These are phyloP conservation scores for Malus fusca DNA, from an alignment of 306 rosid species.

Conservation along the genomic window DNA sequence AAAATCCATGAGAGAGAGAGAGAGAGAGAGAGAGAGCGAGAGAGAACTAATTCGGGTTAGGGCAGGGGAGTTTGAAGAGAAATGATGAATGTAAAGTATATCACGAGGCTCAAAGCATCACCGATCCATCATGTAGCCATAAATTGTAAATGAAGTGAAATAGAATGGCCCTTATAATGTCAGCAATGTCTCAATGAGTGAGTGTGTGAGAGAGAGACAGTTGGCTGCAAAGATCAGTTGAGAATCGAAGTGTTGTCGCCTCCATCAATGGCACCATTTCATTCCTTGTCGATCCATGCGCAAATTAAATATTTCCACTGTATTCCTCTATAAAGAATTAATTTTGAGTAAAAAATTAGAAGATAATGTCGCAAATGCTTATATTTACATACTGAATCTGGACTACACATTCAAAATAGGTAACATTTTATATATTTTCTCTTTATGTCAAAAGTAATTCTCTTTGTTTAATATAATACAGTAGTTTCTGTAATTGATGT, in stretches of 20 bases:
- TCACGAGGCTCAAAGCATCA: conserved; percentile 26
- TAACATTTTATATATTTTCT: neutral
- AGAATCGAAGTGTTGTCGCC: conserved; percentile 76
- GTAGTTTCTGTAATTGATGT: too few species aligned
- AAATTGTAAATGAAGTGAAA: conserved; percentile 35
- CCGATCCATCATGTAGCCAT: conserved; percentile 38
- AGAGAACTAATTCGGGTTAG: neutral
- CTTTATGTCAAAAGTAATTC: too few species aligned
- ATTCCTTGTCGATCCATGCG: conserved; percentile 60
- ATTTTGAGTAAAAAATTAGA: neutral
- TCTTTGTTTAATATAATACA: neutral
- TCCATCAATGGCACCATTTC: conserved; percentile 67
- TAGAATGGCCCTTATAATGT: conserved; percentile 11
- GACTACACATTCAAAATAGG: neutral
- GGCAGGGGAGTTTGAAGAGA: neutral
- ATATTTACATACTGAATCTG: too few species aligned
- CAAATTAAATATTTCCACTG: neutral
- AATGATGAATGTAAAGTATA: conserved; percentile 6
- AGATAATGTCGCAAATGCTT: neutral
- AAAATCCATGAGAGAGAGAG: conserved; percentile 41
- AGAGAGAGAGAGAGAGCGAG: neutral
- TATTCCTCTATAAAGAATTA: neutral
- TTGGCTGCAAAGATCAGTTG: conserved; percentile 58
- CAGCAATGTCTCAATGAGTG: neutral
- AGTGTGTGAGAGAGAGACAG: conserved; percentile 26